phyloP scores from a whole-genome alignment of 768 basidiomycete genomes.

The Podaxis carcinomalis region DNA sequence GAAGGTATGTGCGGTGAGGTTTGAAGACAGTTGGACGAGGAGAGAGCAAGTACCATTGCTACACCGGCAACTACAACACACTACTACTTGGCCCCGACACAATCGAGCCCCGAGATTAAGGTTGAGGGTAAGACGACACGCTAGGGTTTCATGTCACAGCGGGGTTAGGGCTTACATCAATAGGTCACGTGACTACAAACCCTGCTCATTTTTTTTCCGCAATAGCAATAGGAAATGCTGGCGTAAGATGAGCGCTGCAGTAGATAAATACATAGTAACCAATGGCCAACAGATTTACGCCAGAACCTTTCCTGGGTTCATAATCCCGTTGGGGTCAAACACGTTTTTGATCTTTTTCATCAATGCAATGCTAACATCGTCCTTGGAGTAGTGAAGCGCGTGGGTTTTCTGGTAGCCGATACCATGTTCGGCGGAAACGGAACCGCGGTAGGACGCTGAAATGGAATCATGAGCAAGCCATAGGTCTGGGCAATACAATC shows the following conservation, averaged over 20 bases:
- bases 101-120: slow-evolving; percentile 42
- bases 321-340: slow-evolving; percentile 88
- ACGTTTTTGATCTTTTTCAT: slow-evolving; percentile 89
- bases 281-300: slow-evolving; percentile 22
- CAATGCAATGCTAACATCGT: slow-evolving; percentile 68
- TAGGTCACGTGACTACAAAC: slow-evolving; percentile 14
- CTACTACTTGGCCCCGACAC: not conserved
- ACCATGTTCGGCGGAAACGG: slow-evolving; percentile 96
- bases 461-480: not conserved
- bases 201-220: not conserved
- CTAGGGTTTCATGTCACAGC: slow-evolving; percentile 28
- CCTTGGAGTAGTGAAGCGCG: slow-evolving; percentile 86
- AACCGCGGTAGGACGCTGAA: slow-evolving; percentile 74
- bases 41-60: slow-evolving; percentile 16
- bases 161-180: slow-evolving; percentile 32
- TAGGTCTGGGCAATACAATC: not conserved
- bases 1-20: not conserved
- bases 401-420: slow-evolving; percentile 95
- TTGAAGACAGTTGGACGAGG: not conserved
- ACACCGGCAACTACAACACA: not conserved
- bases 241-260: not conserved
- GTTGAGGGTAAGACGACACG: slow-evolving; percentile 36
- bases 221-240: not conserved
- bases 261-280: not conserved
- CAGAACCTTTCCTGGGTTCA: slow-evolving; percentile 89